Base-by-base conservation (phyloP, 139 green algal genomes). In the Desmodesmus armatus region DNA sequence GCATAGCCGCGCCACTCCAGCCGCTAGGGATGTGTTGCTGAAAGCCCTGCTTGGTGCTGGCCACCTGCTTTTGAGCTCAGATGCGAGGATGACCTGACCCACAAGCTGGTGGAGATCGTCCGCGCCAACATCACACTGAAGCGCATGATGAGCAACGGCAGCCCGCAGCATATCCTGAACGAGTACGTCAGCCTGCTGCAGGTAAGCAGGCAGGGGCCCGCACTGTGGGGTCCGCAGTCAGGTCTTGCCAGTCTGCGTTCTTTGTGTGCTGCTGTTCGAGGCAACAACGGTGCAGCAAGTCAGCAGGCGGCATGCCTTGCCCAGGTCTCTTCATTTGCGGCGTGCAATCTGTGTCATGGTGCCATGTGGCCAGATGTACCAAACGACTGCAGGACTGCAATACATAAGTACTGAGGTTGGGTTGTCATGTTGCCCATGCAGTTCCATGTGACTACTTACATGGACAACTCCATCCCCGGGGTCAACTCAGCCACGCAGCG, bases 81-180 rank as follows among this genome's bases (percentile, higher is more conserved):
- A 35, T 97, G 92, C 67, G 97, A 99, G 93, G 97, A 99, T 88
- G 97, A 99, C 88, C 83, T 99, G 58, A 99, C 97, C 9, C 94
- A 99, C 90, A 98, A 99, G 90, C 92, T 99, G 82, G 91, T 90
- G 41, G 96, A 99, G 88, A 99, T 99, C 82, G 90, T 99, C 27
- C 96, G 97, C 55, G 92, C 95, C 62, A 99, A 98, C 92, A 96
- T 96, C 85, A 87, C 91, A 33, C 91, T 99, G 69, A 91, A 89
- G 82, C 90, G 89, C 49, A 94, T 98, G 90, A 91, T 98, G 55
- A 85, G 95, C 89, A 96, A 92, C 71, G 97, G 97, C 43, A 94
- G 96, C 25, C 93, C 96, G n/a, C 84, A 94, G 76, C 96, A 99
- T 90, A 96, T 99, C 81, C 93, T 99, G 79, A 91, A 91, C 37